Evolutionary conservation across 2,329 filamentous ascomycete genomes (phyloP).

Genomic region (Exophiala aquamarina): DNA sequence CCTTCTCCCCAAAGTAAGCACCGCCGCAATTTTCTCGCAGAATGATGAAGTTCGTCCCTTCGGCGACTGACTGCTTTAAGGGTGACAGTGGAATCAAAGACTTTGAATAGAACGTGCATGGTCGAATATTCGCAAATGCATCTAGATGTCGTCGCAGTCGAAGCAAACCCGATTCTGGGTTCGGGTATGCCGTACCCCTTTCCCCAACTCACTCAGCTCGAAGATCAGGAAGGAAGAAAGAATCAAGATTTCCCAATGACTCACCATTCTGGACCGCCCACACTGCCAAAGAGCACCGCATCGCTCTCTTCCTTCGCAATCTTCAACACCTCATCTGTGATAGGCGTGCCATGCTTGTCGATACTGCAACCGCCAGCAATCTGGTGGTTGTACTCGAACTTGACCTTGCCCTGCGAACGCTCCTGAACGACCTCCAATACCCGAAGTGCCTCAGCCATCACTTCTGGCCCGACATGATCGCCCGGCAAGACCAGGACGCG

Average conservation of each 20-base stretch:
- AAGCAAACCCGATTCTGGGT: conserved; percentile 28
- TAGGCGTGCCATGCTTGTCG: conserved; percentile 65
- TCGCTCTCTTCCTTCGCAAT: conserved; percentile 58
- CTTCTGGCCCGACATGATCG: conserved; percentile 69
- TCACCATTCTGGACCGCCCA: conserved; percentile 65
- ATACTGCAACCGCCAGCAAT: conserved; percentile 69
- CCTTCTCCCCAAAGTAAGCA: conserved; percentile 47
- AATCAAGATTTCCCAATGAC: conserved; percentile 58
- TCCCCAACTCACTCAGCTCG: too few species aligned
- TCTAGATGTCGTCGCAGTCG: conserved; percentile 26
- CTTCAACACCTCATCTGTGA: conserved; percentile 61
- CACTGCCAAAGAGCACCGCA: conserved; percentile 68
- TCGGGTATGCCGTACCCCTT: conserved; percentile 27
- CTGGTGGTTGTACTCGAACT: conserved; percentile 61
- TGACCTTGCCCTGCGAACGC: conserved; percentile 55
- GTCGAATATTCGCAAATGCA: conserved; percentile 53
- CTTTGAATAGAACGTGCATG: conserved; percentile 48
- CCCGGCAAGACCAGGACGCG: conserved; percentile 64
- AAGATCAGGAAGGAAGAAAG: conserved; percentile 50
- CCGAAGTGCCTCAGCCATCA: conserved; percentile 62
- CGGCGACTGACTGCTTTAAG: conserved; percentile 46
- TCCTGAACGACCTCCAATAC: conserved; percentile 52
- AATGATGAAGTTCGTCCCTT: conserved; percentile 75
- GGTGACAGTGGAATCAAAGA: conserved; percentile 40
- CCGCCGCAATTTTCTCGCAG: conserved; percentile 45